phyloP scores from a whole-genome alignment of 371 early-diverging fungal species.

The Mortierella sp. region DNA sequence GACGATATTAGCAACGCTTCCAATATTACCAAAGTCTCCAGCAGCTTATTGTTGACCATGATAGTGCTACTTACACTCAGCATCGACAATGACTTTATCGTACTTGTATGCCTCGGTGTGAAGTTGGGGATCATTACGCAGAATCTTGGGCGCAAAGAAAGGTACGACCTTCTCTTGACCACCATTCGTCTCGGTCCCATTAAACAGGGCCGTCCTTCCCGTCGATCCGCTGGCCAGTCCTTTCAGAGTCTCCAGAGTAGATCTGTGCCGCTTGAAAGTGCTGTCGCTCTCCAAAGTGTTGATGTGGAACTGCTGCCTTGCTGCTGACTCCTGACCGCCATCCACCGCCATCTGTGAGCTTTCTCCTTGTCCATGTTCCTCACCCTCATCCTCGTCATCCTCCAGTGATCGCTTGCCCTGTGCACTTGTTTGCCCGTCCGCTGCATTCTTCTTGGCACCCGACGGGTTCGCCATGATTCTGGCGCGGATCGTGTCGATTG shows the following conservation, averaged over 20 bases:
- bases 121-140: slow-evolving; percentile 73
- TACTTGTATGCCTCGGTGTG: slow-evolving; percentile 65
- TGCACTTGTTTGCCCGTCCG: neutral
- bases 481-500: slow-evolving; percentile 61
- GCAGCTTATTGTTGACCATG: no score
- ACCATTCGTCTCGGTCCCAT: slow-evolving; percentile 25
- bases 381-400: neutral
- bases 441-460: slow-evolving; percentile 6
- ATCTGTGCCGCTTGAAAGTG: slow-evolving; percentile 29
- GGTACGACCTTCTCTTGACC: slow-evolving; percentile 63
- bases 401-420: slow-evolving; percentile 19
- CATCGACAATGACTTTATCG: slow-evolving; percentile 94
- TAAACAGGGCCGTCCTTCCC: neutral
- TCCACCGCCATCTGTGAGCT: neutral
- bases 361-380: neutral
- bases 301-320: slow-evolving; percentile 18
- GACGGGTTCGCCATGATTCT: slow-evolving; percentile 34
- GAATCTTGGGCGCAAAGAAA: slow-evolving; percentile 82
- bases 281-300: slow-evolving; percentile 21
- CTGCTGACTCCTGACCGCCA: slow-evolving; percentile 12
- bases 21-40: no score
- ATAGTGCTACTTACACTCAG: slow-evolving; percentile 79
- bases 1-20: neutral
- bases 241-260: slow-evolving; percentile 6
- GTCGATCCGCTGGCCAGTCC: neutral